Evolutionary conservation across 129 eudicot species (phyloP), one percentile per base, ranked within the genome.

Genomic region (Saposhnikovia divaricata): DNA sequence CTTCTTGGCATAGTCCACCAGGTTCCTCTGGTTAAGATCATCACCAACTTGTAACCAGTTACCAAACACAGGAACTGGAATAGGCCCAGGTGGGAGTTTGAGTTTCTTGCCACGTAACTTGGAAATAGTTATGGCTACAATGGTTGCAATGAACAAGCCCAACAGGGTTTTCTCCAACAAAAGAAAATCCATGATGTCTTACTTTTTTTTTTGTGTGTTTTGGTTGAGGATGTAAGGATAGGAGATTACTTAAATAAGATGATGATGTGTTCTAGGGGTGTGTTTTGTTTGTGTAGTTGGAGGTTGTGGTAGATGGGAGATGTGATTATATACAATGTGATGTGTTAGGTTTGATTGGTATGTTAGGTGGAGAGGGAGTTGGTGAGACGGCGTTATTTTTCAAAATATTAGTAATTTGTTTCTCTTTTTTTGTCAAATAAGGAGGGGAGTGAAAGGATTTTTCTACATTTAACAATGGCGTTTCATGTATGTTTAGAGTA

Each of bases 1-100:
- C 55, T 85, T 90, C 27, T 87, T 90, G 77, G 93, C 96, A 46
- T 84, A 85, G 4, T 83, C 87, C n/a, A 88, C 83, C 71, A 94
- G 78, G 79, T 91, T 87, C 4, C 93, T 87, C 80, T 94, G 97
- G 86, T 94, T 90, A 25, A 94, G 69, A 76, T 94, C 96, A 77
- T 94, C 97, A 4, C 98, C 98, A 45, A 91, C 93, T 74, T 94
- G 98, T 39, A 94, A 85, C 98, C 98, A 94, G 87, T 90, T 94
- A 0, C 98, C 98, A 76, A 93, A 90, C n/a, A 93, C 78, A 5
- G 98, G 98, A 0, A 91, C 91, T 0, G 97, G 91, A 15, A 90
- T 34, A 14, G 98, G 98, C 0, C 98, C 98, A 0, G 98, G 98
- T 0, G 98, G 98, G 48, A 93, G 93, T 27, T 88, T 88, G 78